These are phyloP conservation scores for Plectosphaerella sp. DNA, from an alignment of 2,329 filamentous ascomycete genomes.

Conservation along the genomic window DNA sequence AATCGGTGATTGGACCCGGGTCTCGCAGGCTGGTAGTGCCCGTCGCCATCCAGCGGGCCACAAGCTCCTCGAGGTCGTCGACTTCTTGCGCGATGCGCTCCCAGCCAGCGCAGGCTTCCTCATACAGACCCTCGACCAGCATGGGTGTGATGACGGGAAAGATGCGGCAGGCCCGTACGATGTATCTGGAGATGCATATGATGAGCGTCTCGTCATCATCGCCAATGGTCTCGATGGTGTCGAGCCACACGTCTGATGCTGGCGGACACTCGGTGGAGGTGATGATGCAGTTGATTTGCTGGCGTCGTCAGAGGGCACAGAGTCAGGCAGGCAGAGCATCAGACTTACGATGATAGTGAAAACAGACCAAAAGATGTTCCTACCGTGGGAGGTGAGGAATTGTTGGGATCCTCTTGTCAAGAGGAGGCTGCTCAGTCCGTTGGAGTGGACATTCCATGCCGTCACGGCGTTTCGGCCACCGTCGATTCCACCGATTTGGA, in stretches of 20 bases:
- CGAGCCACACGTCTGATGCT: conserved; percentile 30
- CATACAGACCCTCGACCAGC: neutral
- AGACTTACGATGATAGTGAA: conserved; percentile 31
- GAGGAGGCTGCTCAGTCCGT: conserved; percentile 30
- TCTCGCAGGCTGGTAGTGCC: conserved; percentile 18
- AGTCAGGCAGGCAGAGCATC: neutral
- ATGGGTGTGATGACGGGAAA: conserved; percentile 6
- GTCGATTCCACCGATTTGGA: conserved; percentile 30
- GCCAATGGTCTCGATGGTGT: conserved; percentile 15
- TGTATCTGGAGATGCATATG: conserved; percentile 1
- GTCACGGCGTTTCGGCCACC: conserved; percentile 15
- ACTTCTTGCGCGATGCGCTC: conserved; percentile 12
- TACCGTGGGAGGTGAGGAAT: conserved; percentile 17
- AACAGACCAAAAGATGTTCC: conserved; percentile 31
- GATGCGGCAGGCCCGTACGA: conserved; percentile 4
- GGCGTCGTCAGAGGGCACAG: conserved; percentile 8
- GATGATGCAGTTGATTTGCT: conserved; percentile 32
- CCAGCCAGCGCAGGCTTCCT: conserved; percentile 4
- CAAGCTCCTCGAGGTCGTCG: conserved; percentile 21
- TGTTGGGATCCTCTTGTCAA: conserved; percentile 23
- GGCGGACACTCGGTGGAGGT: conserved; percentile 25
- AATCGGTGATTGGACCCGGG: conserved; percentile 9
- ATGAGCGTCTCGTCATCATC: neutral
- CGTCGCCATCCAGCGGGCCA: conserved; percentile 20
- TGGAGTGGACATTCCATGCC: conserved; percentile 31